Base-by-base conservation (phyloP, 768 basidiomycete species). In the Rhizopogon vulgaris region DNA sequence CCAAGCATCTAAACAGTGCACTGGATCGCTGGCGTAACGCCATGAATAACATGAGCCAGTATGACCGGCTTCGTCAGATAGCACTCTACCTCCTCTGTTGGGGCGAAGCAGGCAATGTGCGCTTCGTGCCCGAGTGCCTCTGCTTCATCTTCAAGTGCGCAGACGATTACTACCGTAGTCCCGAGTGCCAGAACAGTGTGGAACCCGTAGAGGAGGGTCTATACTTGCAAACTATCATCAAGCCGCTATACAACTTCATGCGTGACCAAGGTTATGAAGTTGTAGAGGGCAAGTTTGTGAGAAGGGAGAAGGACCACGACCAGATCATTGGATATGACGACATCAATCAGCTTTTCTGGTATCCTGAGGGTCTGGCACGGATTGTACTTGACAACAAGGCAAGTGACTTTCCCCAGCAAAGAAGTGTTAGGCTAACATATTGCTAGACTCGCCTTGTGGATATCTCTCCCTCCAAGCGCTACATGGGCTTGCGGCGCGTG, bases 111-210 rank as follows among this genome's bases (percentile, higher is more conserved):
- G 94, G 93, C 49, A 96, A 98, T 63, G 90, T 99, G 46, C 87
- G 96, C 55, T 98, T 98, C 71, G 87, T 92, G 18, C 94, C 96
- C 10, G 96, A 99, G 66, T 91, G 89, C 60, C 73, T 99, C 42
- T 97, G 95, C 76, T 99, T 98, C 80, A 95, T 99, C 65, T 98
- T 98, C 85, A 99, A 99, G 72, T 99, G 96, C 64, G 96, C 96
- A 52, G 96, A 99, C 69, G 96, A 99, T 73, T 98, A 98, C 68
- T 99, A 99, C 70, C 90, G 96, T 53, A 93, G 90, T 53, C 86
- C 95, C 25, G 96, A 98, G 66, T 99, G 96, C 66, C 96, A 99
- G 72, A 95, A 91, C 71, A 77, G 85, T 58, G 71, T 90, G 25
- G 96, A 99, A 40, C 87, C 94, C 4, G 90, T 97, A 2, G 89